These are phyloP conservation scores for Scutellaria baicalensis DNA, from an alignment of 257 asterid species.

Conservation along the genomic window DNA sequence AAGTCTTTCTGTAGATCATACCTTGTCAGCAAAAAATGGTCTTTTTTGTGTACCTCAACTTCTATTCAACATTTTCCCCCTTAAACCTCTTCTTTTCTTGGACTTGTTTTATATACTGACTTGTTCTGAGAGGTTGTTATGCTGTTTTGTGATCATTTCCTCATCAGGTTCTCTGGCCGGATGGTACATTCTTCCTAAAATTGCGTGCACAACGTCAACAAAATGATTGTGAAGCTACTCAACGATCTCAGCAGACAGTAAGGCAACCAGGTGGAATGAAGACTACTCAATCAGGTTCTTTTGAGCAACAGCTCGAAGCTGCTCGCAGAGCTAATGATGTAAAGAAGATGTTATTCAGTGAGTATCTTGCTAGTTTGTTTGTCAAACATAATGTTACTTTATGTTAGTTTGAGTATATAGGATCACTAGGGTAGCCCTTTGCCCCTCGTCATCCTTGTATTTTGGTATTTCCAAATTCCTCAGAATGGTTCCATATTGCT, in stretches of 20 bases:
- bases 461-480: background rate
- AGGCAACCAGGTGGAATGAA: slow-evolving; percentile 38
- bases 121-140: background rate
- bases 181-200: slow-evolving; percentile 70
- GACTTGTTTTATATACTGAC: background rate
- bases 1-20: too few relatives aligned
- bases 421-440: background rate
- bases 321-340: slow-evolving; percentile 91
- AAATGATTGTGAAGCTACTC: slow-evolving; percentile 30
- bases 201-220: slow-evolving; percentile 33
- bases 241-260: slow-evolving; percentile 29
- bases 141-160: slow-evolving; percentile 7
- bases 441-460: background rate
- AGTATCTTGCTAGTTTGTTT: slow-evolving; percentile 31
- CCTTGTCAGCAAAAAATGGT: background rate
- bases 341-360: slow-evolving; percentile 77
- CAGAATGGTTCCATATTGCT: background rate
- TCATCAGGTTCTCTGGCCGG: slow-evolving; percentile 90
- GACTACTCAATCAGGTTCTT: slow-evolving; percentile 56
- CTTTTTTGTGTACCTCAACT: background rate
- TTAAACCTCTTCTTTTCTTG: background rate
- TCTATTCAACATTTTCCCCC: background rate
- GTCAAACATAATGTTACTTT: background rate
- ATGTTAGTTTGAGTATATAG: background rate
- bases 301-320: slow-evolving; percentile 97